A percentile compares a stretch with the other conserved stretches of the same genome.
Conservation (phyloP, 495 filamentous ascomycete species). For the Penicillium simplicissimum region DNA sequence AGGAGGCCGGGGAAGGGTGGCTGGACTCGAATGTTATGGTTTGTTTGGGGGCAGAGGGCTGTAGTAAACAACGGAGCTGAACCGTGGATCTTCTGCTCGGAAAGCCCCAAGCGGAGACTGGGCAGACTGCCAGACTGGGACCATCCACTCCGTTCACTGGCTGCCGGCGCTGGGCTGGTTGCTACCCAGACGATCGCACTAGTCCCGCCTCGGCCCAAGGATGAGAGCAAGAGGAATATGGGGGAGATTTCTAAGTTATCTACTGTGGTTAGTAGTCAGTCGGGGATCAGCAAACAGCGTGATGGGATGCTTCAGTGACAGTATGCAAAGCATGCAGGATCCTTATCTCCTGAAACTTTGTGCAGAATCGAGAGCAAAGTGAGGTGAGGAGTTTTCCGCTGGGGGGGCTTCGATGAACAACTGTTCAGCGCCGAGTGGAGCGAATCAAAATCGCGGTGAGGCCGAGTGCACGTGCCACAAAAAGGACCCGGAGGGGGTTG, state of each 20-base stretch:
- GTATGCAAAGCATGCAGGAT: conserved; percentile 3
- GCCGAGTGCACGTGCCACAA: conserved; percentile 37
- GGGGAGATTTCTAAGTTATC: neutral
- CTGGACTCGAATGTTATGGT: conserved; percentile 26
- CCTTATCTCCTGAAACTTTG: neutral
- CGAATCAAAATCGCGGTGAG: conserved; percentile 45
- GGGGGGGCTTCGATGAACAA: conserved; percentile 15
- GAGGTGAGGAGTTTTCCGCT: conserved; percentile 15
- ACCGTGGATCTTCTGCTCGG: conserved; percentile 39
- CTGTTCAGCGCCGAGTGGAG: conserved; percentile 24
- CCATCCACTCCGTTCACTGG: conserved; percentile 7
- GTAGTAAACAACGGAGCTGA: conserved; percentile 42
- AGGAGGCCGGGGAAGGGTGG: conserved; percentile 12
- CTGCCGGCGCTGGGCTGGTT: conserved; percentile 17
- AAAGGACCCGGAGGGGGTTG: conserved; percentile 26
- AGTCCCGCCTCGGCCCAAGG: conserved; percentile 17
- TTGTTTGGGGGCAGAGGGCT: conserved; percentile 25
- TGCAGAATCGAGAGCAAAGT: conserved; percentile 7
- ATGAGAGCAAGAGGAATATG: neutral
- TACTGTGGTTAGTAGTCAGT: neutral
- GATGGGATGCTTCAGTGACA: neutral
- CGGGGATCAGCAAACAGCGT: too few relatives aligned
- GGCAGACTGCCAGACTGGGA: neutral
- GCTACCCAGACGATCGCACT: conserved; percentile 36
- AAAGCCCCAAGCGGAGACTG: conserved; percentile 18